Conservation (phyloP, 2,329 filamentous ascomycete genomes). For the Fusarium paranaense region DNA sequence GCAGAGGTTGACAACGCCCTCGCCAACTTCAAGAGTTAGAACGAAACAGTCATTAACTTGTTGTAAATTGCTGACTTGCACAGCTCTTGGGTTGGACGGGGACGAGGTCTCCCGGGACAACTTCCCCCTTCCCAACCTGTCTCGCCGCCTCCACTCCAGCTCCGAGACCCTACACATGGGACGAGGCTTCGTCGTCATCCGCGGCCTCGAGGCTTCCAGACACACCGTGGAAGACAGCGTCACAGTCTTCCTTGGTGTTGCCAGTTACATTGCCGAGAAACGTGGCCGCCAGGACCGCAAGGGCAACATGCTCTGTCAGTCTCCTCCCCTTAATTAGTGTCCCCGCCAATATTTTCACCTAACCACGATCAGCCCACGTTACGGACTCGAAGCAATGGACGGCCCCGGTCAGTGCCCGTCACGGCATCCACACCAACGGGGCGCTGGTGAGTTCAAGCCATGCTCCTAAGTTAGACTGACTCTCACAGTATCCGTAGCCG, state of each 20-base stretch:
- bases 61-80: slow-evolving; percentile 22
- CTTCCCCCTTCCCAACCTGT: slow-evolving; percentile 56
- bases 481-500: slow-evolving; percentile 47
- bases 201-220: slow-evolving; percentile 60
- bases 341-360: slow-evolving; percentile 15
- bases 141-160: slow-evolving; percentile 48
- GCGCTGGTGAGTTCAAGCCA: slow-evolving; percentile 52
- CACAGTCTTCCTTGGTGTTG: slow-evolving; percentile 66
- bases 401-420: slow-evolving; percentile 56
- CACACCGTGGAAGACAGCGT: slow-evolving; percentile 66
- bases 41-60: background rate
- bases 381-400: slow-evolving; percentile 60
- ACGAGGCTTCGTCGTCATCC: slow-evolving; percentile 65
- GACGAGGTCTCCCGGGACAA: slow-evolving; percentile 42
- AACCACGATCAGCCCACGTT: slow-evolving; percentile 55
- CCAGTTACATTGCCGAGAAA: slow-evolving; percentile 66
- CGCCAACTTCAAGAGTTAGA: slow-evolving; percentile 44
- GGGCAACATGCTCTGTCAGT: slow-evolving; percentile 60
- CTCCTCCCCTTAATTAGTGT: background rate
- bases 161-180: slow-evolving; percentile 54
- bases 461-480: background rate
- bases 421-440: slow-evolving; percentile 62
- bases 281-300: slow-evolving; percentile 63
- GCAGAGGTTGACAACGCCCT: slow-evolving; percentile 42
- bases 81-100: slow-evolving; percentile 34